Evolutionary conservation across 2,329 filamentous ascomycete genomes (phyloP).

Genomic region (Fusarium dlaminii): DNA sequence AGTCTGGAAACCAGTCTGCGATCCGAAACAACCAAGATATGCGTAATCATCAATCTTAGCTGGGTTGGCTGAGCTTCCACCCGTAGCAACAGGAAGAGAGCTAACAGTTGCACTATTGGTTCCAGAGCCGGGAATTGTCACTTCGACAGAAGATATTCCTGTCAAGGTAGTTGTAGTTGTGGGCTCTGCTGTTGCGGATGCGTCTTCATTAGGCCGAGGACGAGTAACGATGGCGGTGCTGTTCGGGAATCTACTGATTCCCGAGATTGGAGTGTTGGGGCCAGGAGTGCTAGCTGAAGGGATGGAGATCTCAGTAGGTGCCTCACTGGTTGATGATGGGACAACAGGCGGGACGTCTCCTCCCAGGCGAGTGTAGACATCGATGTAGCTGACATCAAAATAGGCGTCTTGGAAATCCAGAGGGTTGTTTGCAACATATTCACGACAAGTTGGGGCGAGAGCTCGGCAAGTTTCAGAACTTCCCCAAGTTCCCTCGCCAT

Average conservation of each 20-base stretch:
- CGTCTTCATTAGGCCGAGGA: background rate
- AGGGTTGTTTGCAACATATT: slow-evolving; percentile 59
- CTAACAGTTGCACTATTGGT: slow-evolving; percentile 20
- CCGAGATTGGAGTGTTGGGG: background rate
- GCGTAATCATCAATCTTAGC: slow-evolving; percentile 46
- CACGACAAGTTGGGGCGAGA: slow-evolving; percentile 55
- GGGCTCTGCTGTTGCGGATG: slow-evolving; percentile 15
- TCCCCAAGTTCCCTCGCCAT: slow-evolving; percentile 65
- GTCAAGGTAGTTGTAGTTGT: slow-evolving; percentile 44
- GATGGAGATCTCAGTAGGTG: background rate
- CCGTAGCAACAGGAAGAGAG: slow-evolving; percentile 10
- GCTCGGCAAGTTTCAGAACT: slow-evolving; percentile 50
- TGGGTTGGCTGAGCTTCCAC: slow-evolving; percentile 44
- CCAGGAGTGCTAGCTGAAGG: background rate
- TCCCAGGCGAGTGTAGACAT: slow-evolving; percentile 51
- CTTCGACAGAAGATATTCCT: slow-evolving; percentile 39
- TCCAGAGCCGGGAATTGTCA: slow-evolving; percentile 37
- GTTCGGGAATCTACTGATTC: background rate
- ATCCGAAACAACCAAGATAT: slow-evolving; percentile 56
- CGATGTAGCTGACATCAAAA: slow-evolving; percentile 66
- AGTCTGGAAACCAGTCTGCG: slow-evolving; percentile 47
- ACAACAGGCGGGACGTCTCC: slow-evolving; percentile 6
- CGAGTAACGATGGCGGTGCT: background rate
- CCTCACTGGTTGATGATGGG: background rate
- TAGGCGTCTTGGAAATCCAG: slow-evolving; percentile 53